Conservation (phyloP, 495 filamentous ascomycete species). For the Aspergillus mulundensis region DNA sequence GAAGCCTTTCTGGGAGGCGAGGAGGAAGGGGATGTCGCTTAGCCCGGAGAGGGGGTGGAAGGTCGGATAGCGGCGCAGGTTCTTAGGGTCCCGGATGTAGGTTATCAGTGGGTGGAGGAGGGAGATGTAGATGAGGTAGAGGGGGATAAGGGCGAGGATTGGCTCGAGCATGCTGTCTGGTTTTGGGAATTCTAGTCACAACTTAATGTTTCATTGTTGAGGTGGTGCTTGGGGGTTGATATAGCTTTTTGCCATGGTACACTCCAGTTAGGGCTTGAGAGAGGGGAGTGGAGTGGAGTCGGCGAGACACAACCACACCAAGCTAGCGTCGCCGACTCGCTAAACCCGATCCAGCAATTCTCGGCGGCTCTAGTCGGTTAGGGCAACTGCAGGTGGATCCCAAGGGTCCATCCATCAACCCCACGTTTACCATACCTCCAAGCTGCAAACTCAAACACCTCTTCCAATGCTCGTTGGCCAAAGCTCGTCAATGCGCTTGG, state of each 20-base stretch:
- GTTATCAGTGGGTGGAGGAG: neutral
- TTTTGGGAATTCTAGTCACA: too few relatives aligned
- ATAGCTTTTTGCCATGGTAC: neutral
- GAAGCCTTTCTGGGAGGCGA: conserved; percentile 26
- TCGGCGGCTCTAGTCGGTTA: neutral
- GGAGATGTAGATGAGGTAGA: conserved; percentile 17
- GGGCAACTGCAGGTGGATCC: neutral
- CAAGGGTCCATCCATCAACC: neutral
- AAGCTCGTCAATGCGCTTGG: too few relatives aligned
- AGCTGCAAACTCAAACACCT: neutral
- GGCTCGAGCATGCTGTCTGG: neutral
- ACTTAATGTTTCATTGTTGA: neutral
- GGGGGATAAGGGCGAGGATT: neutral
- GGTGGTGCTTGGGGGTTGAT: neutral
- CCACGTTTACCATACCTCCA: neutral
- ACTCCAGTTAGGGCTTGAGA: neutral
- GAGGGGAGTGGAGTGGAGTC: neutral
- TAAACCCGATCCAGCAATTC: neutral
- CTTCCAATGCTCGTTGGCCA: neutral
- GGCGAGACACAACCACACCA: neutral
- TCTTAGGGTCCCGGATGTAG: conserved; percentile 38
- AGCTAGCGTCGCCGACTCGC: neutral
- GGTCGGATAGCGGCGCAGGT: conserved; percentile 40
- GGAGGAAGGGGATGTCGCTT: conserved; percentile 34
- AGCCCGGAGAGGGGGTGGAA: conserved; percentile 35